Evolutionary conservation across 2,329 filamentous ascomycete species (phyloP), one percentile per base, ranked within the genome.

Genomic region (Aspergillus hortae): DNA sequence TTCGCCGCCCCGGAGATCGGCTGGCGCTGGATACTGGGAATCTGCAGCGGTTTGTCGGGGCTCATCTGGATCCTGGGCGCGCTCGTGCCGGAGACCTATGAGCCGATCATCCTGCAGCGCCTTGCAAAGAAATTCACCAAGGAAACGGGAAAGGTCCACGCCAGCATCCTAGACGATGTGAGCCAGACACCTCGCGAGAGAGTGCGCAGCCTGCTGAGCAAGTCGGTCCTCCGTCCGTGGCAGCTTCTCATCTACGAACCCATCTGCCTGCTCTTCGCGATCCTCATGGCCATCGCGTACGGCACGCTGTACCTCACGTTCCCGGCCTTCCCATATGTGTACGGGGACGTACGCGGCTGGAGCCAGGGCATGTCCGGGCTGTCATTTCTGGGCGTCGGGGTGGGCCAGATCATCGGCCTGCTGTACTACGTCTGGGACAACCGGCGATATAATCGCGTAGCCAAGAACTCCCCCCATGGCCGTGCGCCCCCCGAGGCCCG

Each of bases 21-120:
- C 11, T 87, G 85, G 86, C 73, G 82, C 56, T 88, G 85, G 85
- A 79, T 87, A 14, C 72, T 80, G 60, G 82, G 81, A 2, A 65
- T 86, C 41, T 78, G 81, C 61, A 76, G 80, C 35, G 80, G 82
- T 51, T 84, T 87, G 65, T 83, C 80, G 4, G 82, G 81, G 5
- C 67, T 77, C 12, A 74, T 86, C 38, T 84, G 80, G 47, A 53
- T 65, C 23, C 4, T 56, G 4, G 60, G 60, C 9, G 25, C 45
- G 23, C 25, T 55, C 17, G 53, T 65, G 4, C 62, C 61, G 0
- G 60, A 64, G 43, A 64, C 63, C 1, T 80, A 77, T 54, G 67
- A 70, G 0, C 77, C 77, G 0, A 72, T 78, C 4, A 66, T 80
- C 6, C 67, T 81, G 21, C 70, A 74, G 38, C 72, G 67, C 48